phyloP scores from a whole-genome alignment of 257 asterid genomes.

The Phtheirospermum japonicum region DNA sequence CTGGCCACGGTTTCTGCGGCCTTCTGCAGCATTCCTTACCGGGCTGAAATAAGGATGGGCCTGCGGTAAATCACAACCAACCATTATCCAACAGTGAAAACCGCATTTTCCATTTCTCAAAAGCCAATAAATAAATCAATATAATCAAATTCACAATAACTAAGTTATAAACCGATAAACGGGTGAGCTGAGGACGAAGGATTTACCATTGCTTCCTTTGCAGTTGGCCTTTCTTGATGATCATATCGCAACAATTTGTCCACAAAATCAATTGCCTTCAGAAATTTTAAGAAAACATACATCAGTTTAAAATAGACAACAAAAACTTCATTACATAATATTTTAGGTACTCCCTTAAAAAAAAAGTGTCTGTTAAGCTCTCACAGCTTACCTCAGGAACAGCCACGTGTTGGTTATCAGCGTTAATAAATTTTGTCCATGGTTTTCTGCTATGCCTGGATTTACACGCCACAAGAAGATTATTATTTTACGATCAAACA shows the following conservation, averaged over 20 bases:
- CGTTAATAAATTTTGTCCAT: conserved; percentile 48
- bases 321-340: not conserved
- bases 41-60: conserved; percentile 91
- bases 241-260: conserved; percentile 88
- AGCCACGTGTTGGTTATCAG: conserved; percentile 62
- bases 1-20: conserved; percentile 70
- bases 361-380: too few species aligned
- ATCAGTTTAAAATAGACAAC: not conserved
- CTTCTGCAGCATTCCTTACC: conserved; percentile 61
- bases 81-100: conserved; percentile 4
- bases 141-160: not conserved
- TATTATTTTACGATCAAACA: conserved; percentile 15
- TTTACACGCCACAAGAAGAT: conserved; percentile 25
- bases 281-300: conserved; percentile 11
- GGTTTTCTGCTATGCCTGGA: conserved; percentile 58
- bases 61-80: conserved; percentile 44
- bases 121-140: not conserved
- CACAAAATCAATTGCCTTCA: conserved; percentile 90
- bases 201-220: conserved; percentile 95
- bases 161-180: not conserved
- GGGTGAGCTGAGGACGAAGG: not conserved
- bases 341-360: conserved; percentile 12
- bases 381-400: conserved; percentile 65
- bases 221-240: conserved; percentile 94
- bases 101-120: too few species aligned